Base-by-base conservation (phyloP, 2,329 filamentous ascomycete species). In the Fusarium neocosmosporiellum region DNA sequence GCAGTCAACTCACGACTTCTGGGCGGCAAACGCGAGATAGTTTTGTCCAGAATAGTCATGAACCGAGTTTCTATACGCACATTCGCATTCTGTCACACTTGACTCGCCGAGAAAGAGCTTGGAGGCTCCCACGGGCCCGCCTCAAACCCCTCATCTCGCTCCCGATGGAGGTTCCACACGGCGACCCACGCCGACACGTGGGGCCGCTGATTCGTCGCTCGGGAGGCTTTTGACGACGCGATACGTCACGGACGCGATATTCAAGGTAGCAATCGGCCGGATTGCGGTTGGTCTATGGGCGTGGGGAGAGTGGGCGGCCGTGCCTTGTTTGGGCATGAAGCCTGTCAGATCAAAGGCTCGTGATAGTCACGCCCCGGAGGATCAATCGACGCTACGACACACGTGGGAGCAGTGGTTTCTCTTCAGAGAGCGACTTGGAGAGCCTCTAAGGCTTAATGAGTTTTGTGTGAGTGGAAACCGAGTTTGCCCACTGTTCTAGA, bases 151-250 rank as follows among this genome's bases (percentile, higher is more conserved):
- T 63, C 66, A 59, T 37, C 39, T 41, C 24, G 36, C 48, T 60
- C 48, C 64, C 29, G 55, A 61, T 31, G 39, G 46, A 43, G 46
- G 70, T 54, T 67, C 59, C 70, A 72, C 63, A 34, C 50, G 63
- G 66, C 53, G 58, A 36, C 50, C 64, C 60, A 64, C 61, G 65
- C 55, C 57, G 41, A 72, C 76, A 79, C 78, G 78, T 79, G 78
- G 76, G 78, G 71, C 62, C 61, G 67, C 69, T 80, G 77, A 79
- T 79, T 80, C 76, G 78, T 65, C 68, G 60, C 43, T 66, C 34
- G 29, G 34, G 59, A 41, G 65, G 62, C 43, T 66, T n/a, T 53
- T 69, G 14, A 65, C 53, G 59, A 71, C 57, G 27, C 59, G 63
- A 54, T 41, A 50, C 31, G 22, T 43, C 27, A 43, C 16, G 5